These are phyloP conservation scores for Diaporthe citrichinensis DNA, from an alignment of 2,329 filamentous ascomycete species.

Conservation along the genomic window DNA sequence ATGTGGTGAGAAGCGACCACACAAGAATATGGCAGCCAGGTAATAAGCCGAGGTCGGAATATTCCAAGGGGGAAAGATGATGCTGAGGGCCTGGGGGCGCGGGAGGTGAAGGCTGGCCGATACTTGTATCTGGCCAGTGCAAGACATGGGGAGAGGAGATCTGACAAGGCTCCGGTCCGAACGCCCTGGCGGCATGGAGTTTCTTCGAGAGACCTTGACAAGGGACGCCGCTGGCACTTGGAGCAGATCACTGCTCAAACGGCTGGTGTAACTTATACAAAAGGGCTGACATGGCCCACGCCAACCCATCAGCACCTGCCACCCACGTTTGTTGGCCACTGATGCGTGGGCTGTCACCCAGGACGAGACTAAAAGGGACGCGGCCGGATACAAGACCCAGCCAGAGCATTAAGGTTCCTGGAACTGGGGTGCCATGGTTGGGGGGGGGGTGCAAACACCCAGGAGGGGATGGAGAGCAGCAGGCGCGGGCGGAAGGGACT, in stretches of 20 bases:
- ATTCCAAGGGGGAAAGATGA: not conserved
- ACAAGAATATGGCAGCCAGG: not conserved
- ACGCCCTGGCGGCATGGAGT: constrained; percentile 28
- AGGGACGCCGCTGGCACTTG: not conserved
- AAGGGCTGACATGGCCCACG: constrained; percentile 39
- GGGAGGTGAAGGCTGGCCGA: constrained; percentile 33
- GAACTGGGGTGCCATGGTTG: constrained; percentile 6
- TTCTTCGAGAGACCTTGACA: constrained; percentile 33
- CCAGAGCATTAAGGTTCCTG: constrained; percentile 12
- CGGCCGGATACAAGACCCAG: not conserved
- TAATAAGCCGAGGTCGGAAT: not conserved
- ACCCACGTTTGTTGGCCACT: constrained; percentile 34
- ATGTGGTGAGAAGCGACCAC: not conserved
- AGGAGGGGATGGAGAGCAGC: not conserved
- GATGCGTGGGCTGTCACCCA: constrained; percentile 38
- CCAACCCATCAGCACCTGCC: constrained; percentile 33
- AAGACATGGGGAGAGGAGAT: constrained; percentile 4
- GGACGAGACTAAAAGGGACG: constrained; percentile 10
- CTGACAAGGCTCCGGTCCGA: constrained; percentile 38
- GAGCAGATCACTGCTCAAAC: constrained; percentile 29
- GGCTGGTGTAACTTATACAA: constrained; percentile 34
- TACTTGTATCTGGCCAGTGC: constrained; percentile 40
- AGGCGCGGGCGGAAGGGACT: not conserved
- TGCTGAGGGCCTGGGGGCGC: constrained; percentile 25
- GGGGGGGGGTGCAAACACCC: not conserved